Base-by-base conservation (phyloP, 2,329 filamentous ascomycete species). In the Paradendryphiella salina region DNA sequence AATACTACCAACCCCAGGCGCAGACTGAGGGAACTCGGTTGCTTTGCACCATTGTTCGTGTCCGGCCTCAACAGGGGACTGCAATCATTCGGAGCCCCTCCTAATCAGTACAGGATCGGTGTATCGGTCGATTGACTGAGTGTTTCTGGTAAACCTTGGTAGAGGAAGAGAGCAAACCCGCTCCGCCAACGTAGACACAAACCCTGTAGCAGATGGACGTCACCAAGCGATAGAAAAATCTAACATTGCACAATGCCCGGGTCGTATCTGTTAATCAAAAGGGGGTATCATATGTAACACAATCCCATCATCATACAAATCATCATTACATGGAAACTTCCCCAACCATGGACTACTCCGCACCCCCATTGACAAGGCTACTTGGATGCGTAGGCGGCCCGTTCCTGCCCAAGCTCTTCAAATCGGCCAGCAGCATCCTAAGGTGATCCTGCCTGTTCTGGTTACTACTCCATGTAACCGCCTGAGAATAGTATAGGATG, bases 401-500 rank as follows among this genome's bases (percentile, higher is more conserved):
- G 32, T 65, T 60, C 32, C 54, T 64, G 0, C 71, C 72, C 23
- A 73, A 52, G 14, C 59, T 66, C 29, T 54, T 47, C 48, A 74
- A 46, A 48, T 74, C 72, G 0, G 38, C 35, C 38, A 72, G 45
- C 23, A 74, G 18, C 34, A 65, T 40, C 18, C 46, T 50, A 36
- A 73, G 43, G 58, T 73, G 69, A 18, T 59, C 45, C 28, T 65
- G 56, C 5, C 70, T 57, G 31, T 71, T 72, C 39, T 67, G 62
- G 46, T 73, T 73, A 1, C 58, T 57, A 1, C 54, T 41, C 71
- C 70, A 73, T 7, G 61, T 70, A 5, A 73, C 70, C 2, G 71
- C 71, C 41, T 74, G 72, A 1, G 63, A 70, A 34, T 73, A 73
- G 44, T 70, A 74, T 35, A 74, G 28, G 6, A 74, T 64, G 36